Evolutionary conservation across 2,329 filamentous ascomycete genomes (phyloP), one percentile per base, ranked within the genome.

Genomic region (Sporothrix dimorphospora): DNA sequence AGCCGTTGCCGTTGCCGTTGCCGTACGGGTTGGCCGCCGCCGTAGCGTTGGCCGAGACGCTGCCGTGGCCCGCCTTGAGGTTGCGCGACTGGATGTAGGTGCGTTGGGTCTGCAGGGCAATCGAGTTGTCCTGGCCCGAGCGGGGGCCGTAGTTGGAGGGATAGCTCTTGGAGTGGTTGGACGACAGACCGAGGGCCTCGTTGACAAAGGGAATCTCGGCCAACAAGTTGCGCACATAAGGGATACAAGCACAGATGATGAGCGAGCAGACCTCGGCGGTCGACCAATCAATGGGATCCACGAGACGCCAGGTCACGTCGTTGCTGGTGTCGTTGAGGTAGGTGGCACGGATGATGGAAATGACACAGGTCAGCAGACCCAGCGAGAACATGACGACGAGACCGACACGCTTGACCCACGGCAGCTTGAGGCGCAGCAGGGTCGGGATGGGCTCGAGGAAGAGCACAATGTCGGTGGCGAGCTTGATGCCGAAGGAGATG

Each of bases 351-450:
- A 82, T 80, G 51, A 82, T 77, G 8, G 81, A 82, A 63, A 83
- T 82, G 16, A 79, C 78, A 69, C 80, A 82, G 0, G 81, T 82
- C 66, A 82, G 81, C 68, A 82, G 81, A 11, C 81, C 80, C 2
- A 82, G 75, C 66, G 79, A 79, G 71, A 82, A 82, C 59, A 83
- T 80, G 4, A 77, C 77, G 0, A 81, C 75, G 4, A 82, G 76
- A n/a, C 70, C 72, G 12, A 72, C 30, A 19, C 61, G 71, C 66
- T 82, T 80, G 6, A 74, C 74, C 57, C 74, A 77, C 0, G 78
- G 79, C 34, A 73, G 65, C 16, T 72, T 71, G 11, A 73, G 72
- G n/a, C 24, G 11, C 2, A 59, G 24, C 42, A 72, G 27, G 1
- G 63, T 72, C 12, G 70, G 70, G 5, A 72, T 72, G 2, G 70